Conservation (phyloP, 2,329 filamentous ascomycete species). For the Orbilia brochopaga region DNA sequence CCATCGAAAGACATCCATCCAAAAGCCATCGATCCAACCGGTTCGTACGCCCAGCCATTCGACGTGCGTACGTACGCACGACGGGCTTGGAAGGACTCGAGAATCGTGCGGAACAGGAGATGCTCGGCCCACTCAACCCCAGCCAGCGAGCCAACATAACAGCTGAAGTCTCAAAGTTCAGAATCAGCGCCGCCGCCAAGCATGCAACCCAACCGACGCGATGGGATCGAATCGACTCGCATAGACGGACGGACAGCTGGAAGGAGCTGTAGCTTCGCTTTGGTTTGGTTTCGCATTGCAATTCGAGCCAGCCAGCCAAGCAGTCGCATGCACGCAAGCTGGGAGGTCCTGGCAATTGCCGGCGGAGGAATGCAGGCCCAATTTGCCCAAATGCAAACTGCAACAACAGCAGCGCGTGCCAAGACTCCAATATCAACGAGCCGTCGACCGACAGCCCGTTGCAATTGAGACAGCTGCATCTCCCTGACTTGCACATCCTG, state of each 20-base stretch:
- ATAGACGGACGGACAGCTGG: too few species aligned
- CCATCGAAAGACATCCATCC: not conserved
- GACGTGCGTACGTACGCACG: too few species aligned
- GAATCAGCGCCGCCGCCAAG: too few species aligned
- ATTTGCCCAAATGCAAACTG: constrained; percentile 5
- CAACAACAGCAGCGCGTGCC: constrained; percentile 1
- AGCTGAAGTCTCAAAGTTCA: not conserved
- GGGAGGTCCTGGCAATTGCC: too few species aligned
- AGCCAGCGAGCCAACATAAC: not conserved
- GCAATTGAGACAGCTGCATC: not conserved
- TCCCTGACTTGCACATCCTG: not conserved
- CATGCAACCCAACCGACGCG: too few species aligned
- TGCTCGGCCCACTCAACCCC: not conserved
- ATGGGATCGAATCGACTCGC: too few species aligned
- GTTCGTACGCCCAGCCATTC: too few species aligned
- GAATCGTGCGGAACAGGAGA: not conserved
- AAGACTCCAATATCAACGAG: not conserved
- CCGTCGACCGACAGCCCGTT: not conserved
- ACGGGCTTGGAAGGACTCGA: not conserved
- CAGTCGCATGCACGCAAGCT: too few species aligned
- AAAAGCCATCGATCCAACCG: not conserved
- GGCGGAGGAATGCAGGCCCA: not conserved
- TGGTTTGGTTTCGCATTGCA: too few species aligned
- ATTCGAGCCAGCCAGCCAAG: too few species aligned
- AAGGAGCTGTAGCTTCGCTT: too few species aligned